Evolutionary conservation across 2,329 filamentous ascomycete genomes (phyloP).

Genomic region (Dothiorella sarmentorum): DNA sequence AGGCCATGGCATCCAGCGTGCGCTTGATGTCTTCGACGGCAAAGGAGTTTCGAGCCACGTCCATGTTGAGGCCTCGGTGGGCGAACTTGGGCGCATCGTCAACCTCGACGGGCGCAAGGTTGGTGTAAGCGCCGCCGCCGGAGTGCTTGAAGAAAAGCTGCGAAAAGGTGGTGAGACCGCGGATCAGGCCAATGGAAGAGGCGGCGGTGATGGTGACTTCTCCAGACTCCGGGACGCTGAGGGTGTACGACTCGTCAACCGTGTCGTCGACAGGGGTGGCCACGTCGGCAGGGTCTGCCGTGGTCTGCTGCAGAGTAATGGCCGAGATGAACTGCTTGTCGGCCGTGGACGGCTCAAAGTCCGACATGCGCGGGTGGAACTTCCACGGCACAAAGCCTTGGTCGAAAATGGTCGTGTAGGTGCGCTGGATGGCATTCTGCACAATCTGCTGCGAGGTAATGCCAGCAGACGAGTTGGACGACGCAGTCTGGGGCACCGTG

Average conservation of each 20-base stretch:
- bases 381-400: slow-evolving; percentile 75
- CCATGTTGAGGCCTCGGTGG: slow-evolving; percentile 77
- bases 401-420: slow-evolving; percentile 62
- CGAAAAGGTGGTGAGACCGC: slow-evolving; percentile 71
- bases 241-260: slow-evolving; percentile 72
- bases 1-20: slow-evolving; percentile 72
- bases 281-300: slow-evolving; percentile 50
- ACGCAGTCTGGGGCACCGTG: slow-evolving; percentile 24
- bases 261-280: slow-evolving; percentile 53
- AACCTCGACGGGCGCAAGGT: slow-evolving; percentile 66
- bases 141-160: slow-evolving; percentile 78
- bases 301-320: slow-evolving; percentile 62
- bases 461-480: slow-evolving; percentile 18
- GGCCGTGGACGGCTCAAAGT: slow-evolving; percentile 59
- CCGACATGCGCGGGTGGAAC: slow-evolving; percentile 61
- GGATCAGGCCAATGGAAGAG: slow-evolving; percentile 66
- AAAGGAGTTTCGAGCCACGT: slow-evolving; percentile 72
- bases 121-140: slow-evolving; percentile 59
- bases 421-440: slow-evolving; percentile 49
- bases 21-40: slow-evolving; percentile 64
- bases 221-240: slow-evolving; percentile 59
- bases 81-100: slow-evolving; percentile 69
- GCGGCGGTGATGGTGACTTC: slow-evolving; percentile 61
- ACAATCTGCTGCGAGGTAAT: slow-evolving; percentile 40
- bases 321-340: slow-evolving; percentile 52